Base-by-base conservation (phyloP, 2,329 filamentous ascomycete genomes). In the Sclerotinia borealis region DNA sequence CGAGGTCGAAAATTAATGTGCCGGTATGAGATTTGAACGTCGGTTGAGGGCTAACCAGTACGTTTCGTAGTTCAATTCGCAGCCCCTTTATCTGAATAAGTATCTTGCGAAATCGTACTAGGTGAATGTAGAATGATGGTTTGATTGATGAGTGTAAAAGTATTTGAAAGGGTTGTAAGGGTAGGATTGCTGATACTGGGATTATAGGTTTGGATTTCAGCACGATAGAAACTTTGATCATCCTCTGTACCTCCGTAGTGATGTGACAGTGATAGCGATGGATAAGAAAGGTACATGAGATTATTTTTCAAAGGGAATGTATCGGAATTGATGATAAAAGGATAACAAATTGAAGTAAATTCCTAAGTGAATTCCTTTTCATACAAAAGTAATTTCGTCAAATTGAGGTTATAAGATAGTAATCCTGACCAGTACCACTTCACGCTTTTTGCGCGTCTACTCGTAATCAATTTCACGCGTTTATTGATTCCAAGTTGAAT, bases 161-260 rank as follows among this genome's bases (percentile, higher is more conserved):
- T 7, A 4, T n/a, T 25, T 13, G 29, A 22, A 45, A 7, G 7
- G 37, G 37, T 4, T 43, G 37, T 31, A 9, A 9, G 19, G 19
- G 37, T 43, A 41, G 37, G 11, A 25, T 17, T 58, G n/a, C 29
- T 34, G 54, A 36, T 54, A n/a, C n/a, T 47, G 17, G 29, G n/a
- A 31, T 34, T 25, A 31, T 45, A 25, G 15, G 19, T 25, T 45
- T 45, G 39, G 19, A 56, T 56, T 45, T 34, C 54, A 45, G 39
- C 15, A 34, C 27, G 54, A 56, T 61, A n/a, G 59, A 47, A 67
- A 64, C 54, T 67, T 39, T 65, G 50, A 49, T 55, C 52, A 43
- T 55, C 37, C 37, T 55, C 17, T 31, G 52, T n/a, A n/a, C n/a
- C n/a, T n/a, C n/a, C n/a, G n/a, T n/a, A n/a, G n/a, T n/a, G n/a